Conservation (phyloP, 2,329 filamentous ascomycete species). For the Sodiomyces alkalinus region DNA sequence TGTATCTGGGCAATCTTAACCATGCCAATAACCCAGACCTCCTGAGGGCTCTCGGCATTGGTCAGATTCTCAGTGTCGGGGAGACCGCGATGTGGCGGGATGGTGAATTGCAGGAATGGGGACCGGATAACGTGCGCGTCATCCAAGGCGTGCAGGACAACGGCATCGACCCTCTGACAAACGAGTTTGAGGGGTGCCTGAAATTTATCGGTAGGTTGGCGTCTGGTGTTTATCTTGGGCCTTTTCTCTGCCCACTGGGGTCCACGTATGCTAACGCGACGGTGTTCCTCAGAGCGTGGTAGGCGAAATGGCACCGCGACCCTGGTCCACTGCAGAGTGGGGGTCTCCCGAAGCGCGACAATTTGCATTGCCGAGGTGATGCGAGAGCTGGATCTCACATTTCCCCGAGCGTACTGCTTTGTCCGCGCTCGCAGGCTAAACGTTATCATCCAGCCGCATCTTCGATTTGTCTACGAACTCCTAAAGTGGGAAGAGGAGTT, state of each 20-base stretch:
- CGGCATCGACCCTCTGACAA: constrained; percentile 79
- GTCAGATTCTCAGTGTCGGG: constrained; percentile 79
- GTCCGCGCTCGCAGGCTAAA: constrained; percentile 85
- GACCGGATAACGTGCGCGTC: constrained; percentile 60
- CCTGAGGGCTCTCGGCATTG: constrained; percentile 65
- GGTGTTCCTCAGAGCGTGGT: constrained; percentile 52
- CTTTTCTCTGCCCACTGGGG: constrained; percentile 1
- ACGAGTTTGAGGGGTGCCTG: constrained; percentile 73
- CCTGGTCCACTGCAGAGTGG: constrained; percentile 89
- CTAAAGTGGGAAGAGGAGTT: constrained; percentile 88
- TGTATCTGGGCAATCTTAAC: constrained; percentile 87
- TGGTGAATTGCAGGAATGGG: constrained; percentile 57
- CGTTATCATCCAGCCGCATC: constrained; percentile 94
- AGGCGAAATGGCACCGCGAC: constrained; percentile 66
- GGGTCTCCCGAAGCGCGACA: constrained; percentile 86
- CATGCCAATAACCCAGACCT: constrained; percentile 91
- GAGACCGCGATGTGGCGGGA: constrained; percentile 74
- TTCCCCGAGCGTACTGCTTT: constrained; percentile 90
- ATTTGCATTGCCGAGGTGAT: constrained; percentile 99
- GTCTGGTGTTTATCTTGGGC: too few relatives aligned
- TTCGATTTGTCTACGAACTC: constrained; percentile 88
- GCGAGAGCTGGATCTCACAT: constrained; percentile 63
- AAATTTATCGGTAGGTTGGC: constrained; percentile 86
- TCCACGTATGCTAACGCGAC: constrained; percentile 3
- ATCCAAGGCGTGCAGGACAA: constrained; percentile 90